Evolutionary conservation across 495 filamentous ascomycete species (phyloP).

Genomic region (Talaromyces thailandensis): DNA sequence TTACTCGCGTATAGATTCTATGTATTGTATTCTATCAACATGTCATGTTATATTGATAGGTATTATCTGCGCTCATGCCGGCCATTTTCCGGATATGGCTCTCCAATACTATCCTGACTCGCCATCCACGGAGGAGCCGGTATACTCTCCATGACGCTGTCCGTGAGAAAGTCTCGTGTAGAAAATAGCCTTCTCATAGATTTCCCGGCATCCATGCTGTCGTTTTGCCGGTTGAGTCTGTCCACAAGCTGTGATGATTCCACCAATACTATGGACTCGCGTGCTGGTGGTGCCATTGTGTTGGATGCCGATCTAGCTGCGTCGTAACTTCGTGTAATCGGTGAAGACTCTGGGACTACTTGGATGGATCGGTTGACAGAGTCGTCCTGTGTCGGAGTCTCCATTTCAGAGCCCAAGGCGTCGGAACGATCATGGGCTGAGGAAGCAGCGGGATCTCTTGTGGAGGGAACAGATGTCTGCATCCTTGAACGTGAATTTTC

Average conservation of each 20-base stretch:
- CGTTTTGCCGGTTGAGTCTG: constrained; percentile 11
- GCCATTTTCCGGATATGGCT: constrained; percentile 2
- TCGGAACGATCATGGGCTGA: background rate
- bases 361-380: constrained; percentile 19
- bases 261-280: constrained; percentile 29
- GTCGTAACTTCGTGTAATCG: constrained; percentile 9
- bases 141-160: constrained; percentile 40
- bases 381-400: constrained; percentile 16
- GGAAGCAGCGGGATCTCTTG: background rate
- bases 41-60: background rate
- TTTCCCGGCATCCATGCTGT: constrained; percentile 8
- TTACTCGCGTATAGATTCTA: background rate
- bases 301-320: background rate
- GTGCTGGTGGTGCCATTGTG: constrained; percentile 9
- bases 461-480: background rate
- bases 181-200: constrained; percentile 16
- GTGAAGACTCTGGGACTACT: constrained; percentile 35
- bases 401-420: constrained; percentile 11
- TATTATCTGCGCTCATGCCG: constrained; percentile 3
- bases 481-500: background rate
- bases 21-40: background rate
- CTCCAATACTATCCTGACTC: constrained; percentile 34
- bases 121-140: constrained; percentile 29
- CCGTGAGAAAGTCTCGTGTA: constrained; percentile 32
- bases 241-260: constrained; percentile 37